These are phyloP conservation scores for Calamus simplicifolius DNA, from an alignment of 176 grass and related monocot species.

Conservation along the genomic window DNA sequence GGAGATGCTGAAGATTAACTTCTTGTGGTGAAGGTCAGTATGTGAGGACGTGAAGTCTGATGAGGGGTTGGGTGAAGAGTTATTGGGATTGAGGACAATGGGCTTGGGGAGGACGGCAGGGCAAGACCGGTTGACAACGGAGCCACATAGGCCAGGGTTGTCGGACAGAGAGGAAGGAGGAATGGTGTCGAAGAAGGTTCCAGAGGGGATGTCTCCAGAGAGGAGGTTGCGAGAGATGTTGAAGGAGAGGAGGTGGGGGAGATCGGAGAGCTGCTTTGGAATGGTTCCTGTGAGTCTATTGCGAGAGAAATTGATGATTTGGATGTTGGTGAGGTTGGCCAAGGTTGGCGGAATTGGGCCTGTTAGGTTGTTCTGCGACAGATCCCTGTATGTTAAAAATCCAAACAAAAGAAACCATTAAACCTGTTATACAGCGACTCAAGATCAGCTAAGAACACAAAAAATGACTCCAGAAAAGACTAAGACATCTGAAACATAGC, in stretches of 20 bases:
- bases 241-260: slow-evolving; percentile 57
- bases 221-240: slow-evolving; percentile 89
- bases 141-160: slow-evolving; percentile 83
- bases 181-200: slow-evolving; percentile 87
- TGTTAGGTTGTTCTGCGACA: slow-evolving; percentile 77
- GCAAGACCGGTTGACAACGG: slow-evolving; percentile 74
- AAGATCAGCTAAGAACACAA: too few relatives aligned
- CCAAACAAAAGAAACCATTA: slow-evolving; percentile 20
- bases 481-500: too few relatives aligned
- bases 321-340: slow-evolving; percentile 56
- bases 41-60: slow-evolving; percentile 18
- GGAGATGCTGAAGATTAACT: slow-evolving; percentile 91
- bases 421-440: not conserved
- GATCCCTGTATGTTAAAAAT: slow-evolving; percentile 57
- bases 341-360: slow-evolving; percentile 66
- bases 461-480: too few relatives aligned
- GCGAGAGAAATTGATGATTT: slow-evolving; percentile 55
- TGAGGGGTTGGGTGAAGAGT: slow-evolving; percentile 32
- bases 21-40: slow-evolving; percentile 52
- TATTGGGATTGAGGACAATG: slow-evolving; percentile 80
- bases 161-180: slow-evolving; percentile 61
- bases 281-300: slow-evolving; percentile 69
- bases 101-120: slow-evolving; percentile 79
- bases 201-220: slow-evolving; percentile 78
- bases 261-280: slow-evolving; percentile 75